Base-by-base conservation (phyloP, 2,329 filamentous ascomycete genomes). In the Ilyonectria destructans region DNA sequence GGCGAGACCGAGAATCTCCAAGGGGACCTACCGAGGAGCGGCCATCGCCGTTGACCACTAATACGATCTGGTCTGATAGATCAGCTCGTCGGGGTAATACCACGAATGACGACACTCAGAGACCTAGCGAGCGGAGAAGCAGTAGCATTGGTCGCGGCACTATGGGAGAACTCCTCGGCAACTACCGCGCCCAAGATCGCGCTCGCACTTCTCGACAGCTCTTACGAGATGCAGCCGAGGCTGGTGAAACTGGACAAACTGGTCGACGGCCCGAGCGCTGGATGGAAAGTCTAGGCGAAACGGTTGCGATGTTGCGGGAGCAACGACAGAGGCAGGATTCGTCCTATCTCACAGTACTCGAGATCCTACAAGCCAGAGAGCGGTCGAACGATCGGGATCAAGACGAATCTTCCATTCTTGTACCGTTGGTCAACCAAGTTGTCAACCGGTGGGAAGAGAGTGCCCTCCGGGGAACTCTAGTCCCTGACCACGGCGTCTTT, bases 1-100 rank as follows among this genome's bases (percentile, higher is more conserved):
- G 86, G 19, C 82, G 85, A 48, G 86, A 88, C 62, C 78, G 85
- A 75, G 67, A 76, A 56, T 70, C 73, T 51, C 73, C 80, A 29
- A 74, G 73, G 71, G 68, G 71, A 52, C 62, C 51, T 10, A 58
- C 65, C 21, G 73, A 76, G 7, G 69, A 71, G 23, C 67, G 73
- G 13, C 54, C 69, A 37, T 60, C 63, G 23, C 64, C 63, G 5
- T 56, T 60, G 23, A 48, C 57, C 2, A 67, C 57, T 2, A 67
- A 65, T 6, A 43, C 64, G 8, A 64, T 73, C 8, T 69, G 71
- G 71, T 43, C 63, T 19, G 68, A 68, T 23, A 62, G 72, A 40
- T 33, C 71, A 21, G 35, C 65, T 51, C 73, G 73, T 13, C 62
- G 65, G 15, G 6, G 40, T 26, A 58, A 68, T 46, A 59, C 68